Evolutionary conservation across 2,329 filamentous ascomycete species (phyloP).

Genomic region (Coniochaeta sp.): DNA sequence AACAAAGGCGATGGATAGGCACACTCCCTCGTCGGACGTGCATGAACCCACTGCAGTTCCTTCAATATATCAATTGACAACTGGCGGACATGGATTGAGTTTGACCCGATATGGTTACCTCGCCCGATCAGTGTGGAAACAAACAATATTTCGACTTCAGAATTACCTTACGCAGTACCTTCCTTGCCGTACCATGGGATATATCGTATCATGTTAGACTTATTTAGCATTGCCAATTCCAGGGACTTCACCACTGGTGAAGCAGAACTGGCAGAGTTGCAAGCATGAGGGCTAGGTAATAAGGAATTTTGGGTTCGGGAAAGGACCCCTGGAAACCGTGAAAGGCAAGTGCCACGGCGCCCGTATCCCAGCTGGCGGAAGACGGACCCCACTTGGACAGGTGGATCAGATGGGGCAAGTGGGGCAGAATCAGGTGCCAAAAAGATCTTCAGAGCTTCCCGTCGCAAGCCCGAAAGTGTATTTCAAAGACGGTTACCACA

Average conservation of each 20-base stretch:
- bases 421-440: background rate
- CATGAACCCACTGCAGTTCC: background rate
- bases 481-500: background rate
- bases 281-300: too few species aligned
- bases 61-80: background rate
- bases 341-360: background rate
- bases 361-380: background rate
- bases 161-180: too few species aligned
- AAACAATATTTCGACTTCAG: background rate
- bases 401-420: too few species aligned
- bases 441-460: background rate
- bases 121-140: background rate
- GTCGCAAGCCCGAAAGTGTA: background rate
- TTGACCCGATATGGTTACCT: background rate
- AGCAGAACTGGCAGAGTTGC: too few species aligned
- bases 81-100: background rate
- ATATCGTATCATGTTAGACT: too few species aligned
- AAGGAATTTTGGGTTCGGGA: too few species aligned
- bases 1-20: background rate
- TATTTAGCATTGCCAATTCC: too few species aligned
- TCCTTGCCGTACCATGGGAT: too few species aligned
- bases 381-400: background rate
- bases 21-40: background rate
- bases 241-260: too few species aligned
- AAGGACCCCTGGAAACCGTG: too few species aligned